Evolutionary conservation across 176 grass and related monocot genomes (phyloP).

Genomic region (Carex parvula): DNA sequence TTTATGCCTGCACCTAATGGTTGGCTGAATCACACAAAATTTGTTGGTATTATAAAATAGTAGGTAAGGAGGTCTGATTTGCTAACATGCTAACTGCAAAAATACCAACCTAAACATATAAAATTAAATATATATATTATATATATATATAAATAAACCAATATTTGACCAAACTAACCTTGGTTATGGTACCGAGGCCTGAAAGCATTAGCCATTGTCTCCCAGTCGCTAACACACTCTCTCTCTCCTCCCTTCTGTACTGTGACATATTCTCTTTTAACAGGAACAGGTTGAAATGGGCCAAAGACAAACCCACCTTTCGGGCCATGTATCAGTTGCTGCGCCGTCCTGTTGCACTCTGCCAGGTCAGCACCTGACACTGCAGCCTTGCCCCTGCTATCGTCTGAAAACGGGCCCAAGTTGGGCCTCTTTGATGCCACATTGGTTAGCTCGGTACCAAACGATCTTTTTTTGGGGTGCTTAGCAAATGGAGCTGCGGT

Average conservation of each 20-base stretch:
- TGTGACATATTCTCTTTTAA: conserved; percentile 35
- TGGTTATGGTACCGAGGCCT: conserved; percentile 75
- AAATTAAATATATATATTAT: background rate
- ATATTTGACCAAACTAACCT: conserved; percentile 43
- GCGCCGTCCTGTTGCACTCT: conserved; percentile 39
- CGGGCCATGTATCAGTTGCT: conserved; percentile 31
- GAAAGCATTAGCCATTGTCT: conserved; percentile 61
- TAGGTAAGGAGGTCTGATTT: background rate
- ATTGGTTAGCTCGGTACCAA: conserved; percentile 84
- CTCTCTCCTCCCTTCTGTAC: conserved; percentile 32
- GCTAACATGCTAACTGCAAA: background rate
- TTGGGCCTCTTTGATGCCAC: conserved; percentile 38
- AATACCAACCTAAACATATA: background rate
- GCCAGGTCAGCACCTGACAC: conserved; percentile 40
- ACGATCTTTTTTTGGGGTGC: conserved; percentile 58
- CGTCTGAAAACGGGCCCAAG: conserved; percentile 34
- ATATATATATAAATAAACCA: conserved; percentile 2
- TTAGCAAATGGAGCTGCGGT: conserved; percentile 23
- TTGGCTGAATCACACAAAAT: background rate
- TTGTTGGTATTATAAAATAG: background rate
- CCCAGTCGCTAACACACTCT: conserved; percentile 54
- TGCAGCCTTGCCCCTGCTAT: conserved; percentile 31
- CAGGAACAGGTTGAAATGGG: conserved; percentile 60
- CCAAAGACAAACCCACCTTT: conserved; percentile 68
- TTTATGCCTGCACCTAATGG: background rate